These are phyloP conservation scores for Allomyces javanicus DNA, from an alignment of 192 early-diverging fungal genomes.

Conservation along the genomic window DNA sequence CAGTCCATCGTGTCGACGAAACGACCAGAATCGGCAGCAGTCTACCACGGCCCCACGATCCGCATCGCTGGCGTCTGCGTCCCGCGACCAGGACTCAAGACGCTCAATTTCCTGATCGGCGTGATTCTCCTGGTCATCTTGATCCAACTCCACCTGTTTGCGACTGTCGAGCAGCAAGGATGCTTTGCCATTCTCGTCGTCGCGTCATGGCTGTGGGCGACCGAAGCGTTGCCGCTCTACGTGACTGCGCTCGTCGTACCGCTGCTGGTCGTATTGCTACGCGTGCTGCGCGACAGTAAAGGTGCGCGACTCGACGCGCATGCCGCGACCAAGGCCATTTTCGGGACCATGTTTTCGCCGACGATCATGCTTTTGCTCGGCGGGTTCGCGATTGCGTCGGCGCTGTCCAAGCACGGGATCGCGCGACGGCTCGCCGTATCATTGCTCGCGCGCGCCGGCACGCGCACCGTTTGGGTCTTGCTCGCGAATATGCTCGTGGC, in stretches of 20 bases:
- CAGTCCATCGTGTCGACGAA: too few species aligned
- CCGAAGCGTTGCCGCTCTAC: conserved; percentile 80
- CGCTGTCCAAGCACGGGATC: conserved; percentile 87
- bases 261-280: conserved; percentile 57
- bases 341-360: conserved; percentile 83
- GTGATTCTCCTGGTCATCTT: conserved; percentile 29
- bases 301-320: conserved; percentile 41
- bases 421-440: conserved; percentile 73
- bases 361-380: conserved; percentile 91
- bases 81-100: too few species aligned
- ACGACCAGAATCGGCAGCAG: too few species aligned
- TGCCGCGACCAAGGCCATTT: conserved; percentile 64
- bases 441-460: conserved; percentile 80
- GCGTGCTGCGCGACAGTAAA: conserved; percentile 54
- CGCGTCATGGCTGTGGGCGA: conserved; percentile 80
- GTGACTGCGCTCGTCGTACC: conserved; percentile 80
- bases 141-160: conserved; percentile 41
- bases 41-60: too few species aligned
- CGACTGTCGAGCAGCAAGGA: conserved; percentile 50
- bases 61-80: too few species aligned
- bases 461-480: conserved; percentile 57
- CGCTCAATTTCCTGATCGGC: too few species aligned
- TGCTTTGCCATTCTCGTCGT: conserved; percentile 85
- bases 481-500: conserved; percentile 89
- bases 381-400: conserved; percentile 83